Evolutionary conservation across 2,329 filamentous ascomycete species (phyloP).

Genomic region (Stagonosporopsis vannaccii): DNA sequence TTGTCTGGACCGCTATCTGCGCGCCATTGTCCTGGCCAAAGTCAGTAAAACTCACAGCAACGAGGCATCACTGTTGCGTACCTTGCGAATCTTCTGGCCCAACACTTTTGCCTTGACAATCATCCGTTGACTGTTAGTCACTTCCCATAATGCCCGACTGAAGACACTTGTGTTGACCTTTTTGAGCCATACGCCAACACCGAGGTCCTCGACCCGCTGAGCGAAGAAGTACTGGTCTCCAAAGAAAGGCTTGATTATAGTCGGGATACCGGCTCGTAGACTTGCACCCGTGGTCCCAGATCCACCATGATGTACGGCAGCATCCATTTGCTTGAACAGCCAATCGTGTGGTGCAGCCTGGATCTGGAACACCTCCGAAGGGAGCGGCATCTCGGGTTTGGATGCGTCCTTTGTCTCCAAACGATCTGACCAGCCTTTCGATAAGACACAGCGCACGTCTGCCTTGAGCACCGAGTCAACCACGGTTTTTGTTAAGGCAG

Average conservation of each 20-base stretch:
- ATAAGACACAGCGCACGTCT: conserved; percentile 92
- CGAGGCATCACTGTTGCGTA: conserved; percentile 55
- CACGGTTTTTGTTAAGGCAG: conserved; percentile 88
- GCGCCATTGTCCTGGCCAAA: conserved; percentile 80
- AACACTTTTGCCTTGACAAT: conserved; percentile 82
- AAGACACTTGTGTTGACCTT: conserved; percentile 89
- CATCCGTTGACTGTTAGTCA: conserved; percentile 89
- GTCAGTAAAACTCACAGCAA: conserved; percentile 38
- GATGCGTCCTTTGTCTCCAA: conserved; percentile 64
- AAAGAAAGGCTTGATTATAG: conserved; percentile 96
- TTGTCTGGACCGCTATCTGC: conserved; percentile 85
- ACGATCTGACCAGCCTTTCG: conserved; percentile 96
- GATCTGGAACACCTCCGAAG: conserved; percentile 85
- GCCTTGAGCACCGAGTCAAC: conserved; percentile 90
- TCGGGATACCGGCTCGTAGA: conserved; percentile 87
- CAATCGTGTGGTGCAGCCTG: conserved; percentile 94
- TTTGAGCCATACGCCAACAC: conserved; percentile 87
- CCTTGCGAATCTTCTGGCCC: conserved; percentile 86
- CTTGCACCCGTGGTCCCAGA: conserved; percentile 95
- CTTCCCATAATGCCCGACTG: conserved; percentile 87
- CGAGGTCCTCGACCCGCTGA: conserved; percentile 85
- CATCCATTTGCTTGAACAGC: conserved; percentile 93
- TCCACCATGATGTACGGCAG: conserved; percentile 92
- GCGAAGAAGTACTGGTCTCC: conserved; percentile 98
- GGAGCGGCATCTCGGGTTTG: conserved; percentile 72